Conservation (phyloP, 2,329 filamentous ascomycete species). For the Pseudophaeomoniella oleicola region DNA sequence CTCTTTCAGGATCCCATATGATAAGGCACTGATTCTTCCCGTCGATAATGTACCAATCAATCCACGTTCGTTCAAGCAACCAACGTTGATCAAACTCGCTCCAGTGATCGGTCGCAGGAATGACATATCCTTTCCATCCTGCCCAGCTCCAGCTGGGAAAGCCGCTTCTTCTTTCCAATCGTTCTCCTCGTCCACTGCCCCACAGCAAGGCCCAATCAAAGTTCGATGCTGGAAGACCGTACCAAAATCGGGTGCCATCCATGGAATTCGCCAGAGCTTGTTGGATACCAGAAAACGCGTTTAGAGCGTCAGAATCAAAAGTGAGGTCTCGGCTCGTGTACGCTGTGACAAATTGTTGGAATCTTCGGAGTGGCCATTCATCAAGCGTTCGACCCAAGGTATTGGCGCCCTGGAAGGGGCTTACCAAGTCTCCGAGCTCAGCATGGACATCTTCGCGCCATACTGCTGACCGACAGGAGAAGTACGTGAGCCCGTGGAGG, state of each 20-base stretch:
- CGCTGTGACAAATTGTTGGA: background rate
- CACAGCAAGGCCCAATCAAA: background rate
- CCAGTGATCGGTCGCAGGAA: too few relatives aligned
- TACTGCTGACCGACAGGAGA: constrained; percentile 3
- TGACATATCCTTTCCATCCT: background rate
- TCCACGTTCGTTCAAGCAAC: too few relatives aligned
- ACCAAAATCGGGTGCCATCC: background rate
- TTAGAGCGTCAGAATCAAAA: background rate
- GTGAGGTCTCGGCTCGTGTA: background rate
- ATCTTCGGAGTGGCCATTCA: too few relatives aligned
- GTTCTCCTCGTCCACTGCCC: background rate
- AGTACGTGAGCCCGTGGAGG: constrained; percentile 2
- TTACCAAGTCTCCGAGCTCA: constrained; percentile 1
- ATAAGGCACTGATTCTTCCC: too few relatives aligned
- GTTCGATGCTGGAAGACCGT: background rate
- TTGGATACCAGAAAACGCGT: constrained; percentile 1
- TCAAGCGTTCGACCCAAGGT: constrained; percentile 1
- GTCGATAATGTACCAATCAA: too few relatives aligned
- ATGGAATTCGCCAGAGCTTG: background rate
- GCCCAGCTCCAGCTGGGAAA: constrained; percentile 2
- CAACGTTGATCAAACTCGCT: too few relatives aligned
- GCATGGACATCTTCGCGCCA: constrained; percentile 1
- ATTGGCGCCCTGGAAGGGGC: background rate
- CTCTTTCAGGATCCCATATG: too few relatives aligned
- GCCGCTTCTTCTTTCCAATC: background rate